Conservation (phyloP, 306 rosid species). For the Prunus dulcis region DNA sequence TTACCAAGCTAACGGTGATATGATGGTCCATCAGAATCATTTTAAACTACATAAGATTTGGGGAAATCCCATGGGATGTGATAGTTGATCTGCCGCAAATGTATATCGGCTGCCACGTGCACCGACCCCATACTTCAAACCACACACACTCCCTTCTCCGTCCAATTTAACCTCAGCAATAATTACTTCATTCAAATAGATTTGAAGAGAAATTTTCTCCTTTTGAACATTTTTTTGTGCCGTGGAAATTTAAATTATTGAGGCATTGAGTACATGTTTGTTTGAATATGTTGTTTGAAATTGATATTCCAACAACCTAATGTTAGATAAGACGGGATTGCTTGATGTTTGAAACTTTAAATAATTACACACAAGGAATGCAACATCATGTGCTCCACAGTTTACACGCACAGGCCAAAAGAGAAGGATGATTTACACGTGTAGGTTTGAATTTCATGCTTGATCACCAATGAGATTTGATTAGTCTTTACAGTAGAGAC, state of each 20-base stretch:
- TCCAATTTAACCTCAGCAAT: no score
- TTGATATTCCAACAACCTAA: neutral
- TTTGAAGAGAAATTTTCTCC: neutral
- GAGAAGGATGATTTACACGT: neutral
- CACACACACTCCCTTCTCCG: neutral
- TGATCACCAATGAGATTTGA: neutral
- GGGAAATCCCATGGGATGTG: conserved; percentile 9
- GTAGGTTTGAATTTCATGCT: neutral
- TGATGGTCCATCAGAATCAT: neutral
- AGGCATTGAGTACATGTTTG: no score
- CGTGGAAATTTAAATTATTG: no score
- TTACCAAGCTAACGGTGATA: neutral
- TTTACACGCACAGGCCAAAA: neutral
- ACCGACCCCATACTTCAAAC: neutral
- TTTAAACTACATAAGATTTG: neutral
- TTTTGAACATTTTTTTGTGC: no score
- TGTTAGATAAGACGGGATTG: neutral
- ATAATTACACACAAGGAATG: neutral
- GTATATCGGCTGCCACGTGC: neutral
- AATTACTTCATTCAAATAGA: no score
- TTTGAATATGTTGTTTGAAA: neutral
- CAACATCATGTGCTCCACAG: neutral
- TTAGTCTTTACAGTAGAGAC: neutral
- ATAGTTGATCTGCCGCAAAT: neutral
- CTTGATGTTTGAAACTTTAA: no score